A percentile compares a stretch with the other conserved stretches of the same genome.
Evolutionary conservation across 768 basidiomycete species (phyloP).

Genomic region (Lactifluus hygrophoroides): DNA sequence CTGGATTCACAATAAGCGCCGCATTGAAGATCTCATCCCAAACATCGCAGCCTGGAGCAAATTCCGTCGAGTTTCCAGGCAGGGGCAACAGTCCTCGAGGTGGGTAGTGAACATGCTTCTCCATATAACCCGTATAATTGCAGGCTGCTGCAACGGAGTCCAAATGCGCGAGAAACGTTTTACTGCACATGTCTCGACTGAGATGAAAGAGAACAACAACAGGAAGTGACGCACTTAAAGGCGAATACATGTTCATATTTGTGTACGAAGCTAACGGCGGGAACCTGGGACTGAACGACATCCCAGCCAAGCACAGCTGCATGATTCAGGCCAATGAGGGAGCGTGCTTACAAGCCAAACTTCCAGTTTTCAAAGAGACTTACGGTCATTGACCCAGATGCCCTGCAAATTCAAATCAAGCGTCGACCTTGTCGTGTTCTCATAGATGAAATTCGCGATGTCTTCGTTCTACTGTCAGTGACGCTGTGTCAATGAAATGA

Average conservation of each 20-base stretch:
- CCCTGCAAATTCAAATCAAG: conserved; percentile 57
- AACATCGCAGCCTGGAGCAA: conserved; percentile 49
- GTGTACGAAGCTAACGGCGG: conserved; percentile 66
- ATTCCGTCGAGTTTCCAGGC: conserved; percentile 45
- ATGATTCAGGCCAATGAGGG: background rate
- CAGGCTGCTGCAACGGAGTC: conserved; percentile 46
- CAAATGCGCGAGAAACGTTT: conserved; percentile 52
- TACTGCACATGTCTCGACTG: conserved; percentile 29
- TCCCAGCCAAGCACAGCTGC: conserved; percentile 53
- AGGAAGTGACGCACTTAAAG: conserved; percentile 45
- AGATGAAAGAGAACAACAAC: background rate
- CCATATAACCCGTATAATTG: conserved; percentile 53
- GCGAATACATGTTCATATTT: conserved; percentile 63
- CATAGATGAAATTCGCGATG: conserved; percentile 67
- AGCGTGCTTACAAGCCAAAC: background rate
- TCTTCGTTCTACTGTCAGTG: conserved; percentile 32
- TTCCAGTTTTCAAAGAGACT: conserved; percentile 22
- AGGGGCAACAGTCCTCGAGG: conserved; percentile 60
- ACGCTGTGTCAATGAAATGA: background rate
- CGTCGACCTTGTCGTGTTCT: conserved; percentile 33
- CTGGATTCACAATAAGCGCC: conserved; percentile 57
- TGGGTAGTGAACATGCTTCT: conserved; percentile 58
- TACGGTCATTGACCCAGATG: conserved; percentile 67
- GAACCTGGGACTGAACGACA: conserved; percentile 60
- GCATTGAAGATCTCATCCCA: conserved; percentile 60